These are phyloP conservation scores for Coprinellus aureogranulatus DNA, from an alignment of 768 basidiomycete species.

Conservation along the genomic window DNA sequence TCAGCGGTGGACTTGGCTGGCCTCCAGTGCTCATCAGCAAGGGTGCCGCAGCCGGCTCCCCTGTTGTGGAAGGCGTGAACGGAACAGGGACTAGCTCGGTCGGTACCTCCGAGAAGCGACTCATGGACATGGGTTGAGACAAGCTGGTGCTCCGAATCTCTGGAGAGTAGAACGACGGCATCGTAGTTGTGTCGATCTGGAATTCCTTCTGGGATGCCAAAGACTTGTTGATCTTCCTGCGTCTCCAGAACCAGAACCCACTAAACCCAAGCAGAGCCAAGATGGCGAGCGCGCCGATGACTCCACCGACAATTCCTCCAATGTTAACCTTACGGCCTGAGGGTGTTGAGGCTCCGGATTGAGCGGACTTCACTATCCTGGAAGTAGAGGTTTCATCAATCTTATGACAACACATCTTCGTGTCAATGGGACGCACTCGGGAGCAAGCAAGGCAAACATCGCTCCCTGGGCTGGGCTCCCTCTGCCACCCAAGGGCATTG, in stretches of 20 bases:
- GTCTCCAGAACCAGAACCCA: conserved; percentile 7
- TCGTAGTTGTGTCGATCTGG: background rate
- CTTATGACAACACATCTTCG: no score
- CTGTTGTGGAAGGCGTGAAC: background rate
- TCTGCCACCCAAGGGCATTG: conserved; percentile 6
- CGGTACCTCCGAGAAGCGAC: background rate
- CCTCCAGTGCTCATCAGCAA: background rate
- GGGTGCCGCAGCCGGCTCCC: background rate
- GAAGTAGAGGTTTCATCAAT: no score
- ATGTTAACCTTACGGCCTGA: background rate
- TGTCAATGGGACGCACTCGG: conserved; percentile 18
- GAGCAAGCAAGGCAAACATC: conserved; percentile 26
- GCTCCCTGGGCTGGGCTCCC: conserved; percentile 32
- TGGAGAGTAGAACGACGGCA: background rate
- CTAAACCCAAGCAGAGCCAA: background rate
- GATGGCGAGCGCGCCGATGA: conserved; percentile 6
- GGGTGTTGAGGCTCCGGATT: no score
- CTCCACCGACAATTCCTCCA: conserved; percentile 13
- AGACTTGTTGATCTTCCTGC: background rate
- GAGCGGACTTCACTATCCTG: no score
- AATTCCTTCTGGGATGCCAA: no score
- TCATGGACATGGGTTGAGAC: background rate
- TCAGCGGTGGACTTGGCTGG: background rate
- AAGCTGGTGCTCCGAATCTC: background rate
- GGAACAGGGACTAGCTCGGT: background rate